Conservation (phyloP, 805 yeast genomes). For the Candida ortonii region DNA sequence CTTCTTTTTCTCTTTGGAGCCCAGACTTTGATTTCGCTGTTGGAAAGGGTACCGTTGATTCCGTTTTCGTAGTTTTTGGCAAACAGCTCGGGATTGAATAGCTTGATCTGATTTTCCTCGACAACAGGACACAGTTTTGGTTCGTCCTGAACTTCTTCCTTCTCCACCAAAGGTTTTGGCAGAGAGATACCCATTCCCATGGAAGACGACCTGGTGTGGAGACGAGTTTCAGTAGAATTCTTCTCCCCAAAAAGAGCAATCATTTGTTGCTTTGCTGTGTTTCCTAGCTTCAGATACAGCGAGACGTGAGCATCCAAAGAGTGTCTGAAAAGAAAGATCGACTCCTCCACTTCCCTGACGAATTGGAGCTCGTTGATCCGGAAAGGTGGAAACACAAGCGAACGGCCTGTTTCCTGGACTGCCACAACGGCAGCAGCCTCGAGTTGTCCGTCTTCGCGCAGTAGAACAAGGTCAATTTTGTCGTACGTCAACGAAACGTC, state of each 20-base stretch:
- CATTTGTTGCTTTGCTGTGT: constrained; percentile 1
- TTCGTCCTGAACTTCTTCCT: constrained; percentile 1
- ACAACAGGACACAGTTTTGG: neutral
- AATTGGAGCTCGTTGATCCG: constrained; percentile 28
- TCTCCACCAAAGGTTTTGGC: constrained; percentile 1
- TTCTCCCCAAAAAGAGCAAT: constrained; percentile 9
- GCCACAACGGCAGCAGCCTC: constrained; percentile 28
- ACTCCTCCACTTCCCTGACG: constrained; percentile 14
- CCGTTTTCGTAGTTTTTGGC: constrained; percentile 24
- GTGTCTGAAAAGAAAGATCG: constrained; percentile 19
- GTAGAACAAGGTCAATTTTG: constrained; percentile 19
- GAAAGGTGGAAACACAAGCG: constrained; percentile 36
- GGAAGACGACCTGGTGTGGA: constrained; percentile 7
- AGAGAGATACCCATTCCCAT: constrained; percentile 13
- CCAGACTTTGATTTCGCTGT: constrained; percentile 1
- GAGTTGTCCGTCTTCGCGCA: constrained; percentile 7
- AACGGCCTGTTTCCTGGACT: constrained; percentile 28
- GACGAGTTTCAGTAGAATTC: neutral
- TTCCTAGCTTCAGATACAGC: constrained; percentile 17
- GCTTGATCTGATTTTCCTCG: neutral
- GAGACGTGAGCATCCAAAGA: constrained; percentile 15
- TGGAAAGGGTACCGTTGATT: constrained; percentile 11
- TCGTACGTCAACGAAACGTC: constrained; percentile 23
- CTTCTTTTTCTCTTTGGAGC: constrained; percentile 15
- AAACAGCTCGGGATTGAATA: constrained; percentile 23